Conservation (phyloP, 345 rosid species). For the Cardamine occulta region DNA sequence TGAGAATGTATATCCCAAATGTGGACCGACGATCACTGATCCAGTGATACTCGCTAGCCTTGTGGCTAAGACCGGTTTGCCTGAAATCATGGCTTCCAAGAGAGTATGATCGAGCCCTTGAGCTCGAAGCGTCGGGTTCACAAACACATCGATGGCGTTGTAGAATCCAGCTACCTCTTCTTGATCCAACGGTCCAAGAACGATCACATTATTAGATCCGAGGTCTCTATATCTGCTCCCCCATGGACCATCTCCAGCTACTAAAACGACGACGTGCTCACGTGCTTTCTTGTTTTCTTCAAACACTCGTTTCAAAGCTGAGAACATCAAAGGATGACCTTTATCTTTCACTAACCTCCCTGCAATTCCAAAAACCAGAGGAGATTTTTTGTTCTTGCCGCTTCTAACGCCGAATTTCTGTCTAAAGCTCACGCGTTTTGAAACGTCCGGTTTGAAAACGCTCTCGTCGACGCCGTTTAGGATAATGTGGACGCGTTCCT, state of each 20-base stretch:
- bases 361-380: constrained; percentile 75
- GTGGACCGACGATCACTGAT: constrained; percentile 61
- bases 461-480: constrained; percentile 82
- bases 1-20: constrained; percentile 75
- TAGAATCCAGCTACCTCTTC: constrained; percentile 75
- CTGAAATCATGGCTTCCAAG: constrained; percentile 86
- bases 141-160: constrained; percentile 79
- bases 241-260: constrained; percentile 98
- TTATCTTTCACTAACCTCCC: constrained; percentile 93
- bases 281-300: constrained; percentile 57
- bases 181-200: constrained; percentile 84
- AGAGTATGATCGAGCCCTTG: constrained; percentile 91
- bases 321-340: constrained; percentile 80
- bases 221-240: constrained; percentile 75
- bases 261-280: constrained; percentile 55
- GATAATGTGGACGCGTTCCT: constrained; percentile 85
- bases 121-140: constrained; percentile 88
- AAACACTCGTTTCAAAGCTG: constrained; percentile 70
- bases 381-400: constrained; percentile 28
- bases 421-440: constrained; percentile 54
- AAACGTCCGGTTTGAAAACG: constrained; percentile 64
- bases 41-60: constrained; percentile 87
- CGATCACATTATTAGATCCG: constrained; percentile 56
- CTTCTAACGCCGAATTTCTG: constrained; percentile 55
- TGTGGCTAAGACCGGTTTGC: constrained; percentile 82